Evolutionary conservation across 192 early-diverging fungal genomes (phyloP), one percentile per base, ranked within the genome.

Genomic region (Coemansia sp.): DNA sequence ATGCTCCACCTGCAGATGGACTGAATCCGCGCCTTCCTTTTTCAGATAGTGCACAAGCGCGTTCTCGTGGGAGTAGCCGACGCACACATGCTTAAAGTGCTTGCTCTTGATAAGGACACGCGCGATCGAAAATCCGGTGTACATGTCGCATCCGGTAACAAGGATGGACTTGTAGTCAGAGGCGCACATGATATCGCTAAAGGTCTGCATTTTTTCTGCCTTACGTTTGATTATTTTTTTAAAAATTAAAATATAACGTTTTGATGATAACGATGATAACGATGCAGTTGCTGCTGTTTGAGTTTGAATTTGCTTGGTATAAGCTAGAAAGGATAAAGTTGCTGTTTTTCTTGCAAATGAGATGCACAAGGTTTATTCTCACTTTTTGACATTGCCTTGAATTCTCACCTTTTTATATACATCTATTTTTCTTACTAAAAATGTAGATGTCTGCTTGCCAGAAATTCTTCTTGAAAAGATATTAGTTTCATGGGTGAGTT

Each of bases 81-180:
- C 80, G 34, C 63, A 60, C 34, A 82, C 68, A 7, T 55, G 45
- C 50, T 67, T 52, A 17, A 66, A 82, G 34, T 60, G 57, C 58
- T 63, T 68, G 51, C 63, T 58, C 49, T 71, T 67, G 18, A 77
- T 67, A 30, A 71, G 33, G 45, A 56, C 63, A 17, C 48, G 55
- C 22, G 68, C 75, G 33, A 77, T 61, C 68, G 67, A 56, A 36
- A 70, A 77, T 31, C 80, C 80, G 1, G 55, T 31, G 60, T 68
- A 82, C 62, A 69, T 64, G 65, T 82, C 80, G 33, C 80, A 73
- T 29, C 71, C 68, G 6, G 72, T 77, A 34, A 82, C 67, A 2
- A 82, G 68, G 60, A 82, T 25, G 14, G 68, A 62, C 71, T 71
- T 65, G 48, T 63, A 32, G 14, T 67, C 48, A 20, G 80, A 67